Percentiles rank a stretch among this genome's conserved stretches.
Conservation (phyloP, 345 rosid genomes). For the Acer saccharum region DNA sequence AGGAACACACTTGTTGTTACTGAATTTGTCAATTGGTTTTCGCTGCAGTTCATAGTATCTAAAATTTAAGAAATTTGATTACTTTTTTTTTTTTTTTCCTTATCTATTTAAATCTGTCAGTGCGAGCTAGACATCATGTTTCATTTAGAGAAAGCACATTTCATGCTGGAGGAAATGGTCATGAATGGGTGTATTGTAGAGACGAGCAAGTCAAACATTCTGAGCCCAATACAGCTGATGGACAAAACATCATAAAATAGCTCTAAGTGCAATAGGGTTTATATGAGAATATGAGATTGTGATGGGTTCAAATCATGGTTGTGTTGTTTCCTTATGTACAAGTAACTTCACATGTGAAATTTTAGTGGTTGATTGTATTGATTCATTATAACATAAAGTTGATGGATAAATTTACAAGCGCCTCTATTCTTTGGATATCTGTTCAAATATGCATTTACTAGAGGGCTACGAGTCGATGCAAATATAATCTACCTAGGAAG, state of each 20-base stretch:
- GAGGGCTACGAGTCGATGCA: background rate
- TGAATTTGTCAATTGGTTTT: background rate
- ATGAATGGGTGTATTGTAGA: constrained; percentile 95
- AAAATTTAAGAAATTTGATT: background rate
- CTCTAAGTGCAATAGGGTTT: background rate
- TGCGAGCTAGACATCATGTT: constrained; percentile 99
- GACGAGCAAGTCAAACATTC: constrained; percentile 88
- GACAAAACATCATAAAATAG: constrained; percentile 62
- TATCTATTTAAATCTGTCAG: constrained; percentile 32
- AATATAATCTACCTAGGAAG: background rate
- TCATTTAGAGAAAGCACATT: constrained; percentile 98
- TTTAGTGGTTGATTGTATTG: constrained; percentile 5
- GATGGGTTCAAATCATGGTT: background rate
- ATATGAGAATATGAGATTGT: constrained; percentile 14
- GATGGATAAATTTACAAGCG: background rate
- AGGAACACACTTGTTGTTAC: background rate
- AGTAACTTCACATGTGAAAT: background rate
- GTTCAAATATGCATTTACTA: background rate
- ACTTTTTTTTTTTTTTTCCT: background rate
- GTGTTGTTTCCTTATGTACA: constrained; percentile 13
- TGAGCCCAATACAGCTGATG: constrained; percentile 81
- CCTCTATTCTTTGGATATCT: background rate
- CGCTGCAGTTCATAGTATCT: constrained; percentile 8
- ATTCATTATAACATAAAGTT: background rate
- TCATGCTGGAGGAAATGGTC: constrained; percentile 98